phyloP scores from a whole-genome alignment of 192 early-diverging fungal genomes.

The Coemansia sp. region DNA sequence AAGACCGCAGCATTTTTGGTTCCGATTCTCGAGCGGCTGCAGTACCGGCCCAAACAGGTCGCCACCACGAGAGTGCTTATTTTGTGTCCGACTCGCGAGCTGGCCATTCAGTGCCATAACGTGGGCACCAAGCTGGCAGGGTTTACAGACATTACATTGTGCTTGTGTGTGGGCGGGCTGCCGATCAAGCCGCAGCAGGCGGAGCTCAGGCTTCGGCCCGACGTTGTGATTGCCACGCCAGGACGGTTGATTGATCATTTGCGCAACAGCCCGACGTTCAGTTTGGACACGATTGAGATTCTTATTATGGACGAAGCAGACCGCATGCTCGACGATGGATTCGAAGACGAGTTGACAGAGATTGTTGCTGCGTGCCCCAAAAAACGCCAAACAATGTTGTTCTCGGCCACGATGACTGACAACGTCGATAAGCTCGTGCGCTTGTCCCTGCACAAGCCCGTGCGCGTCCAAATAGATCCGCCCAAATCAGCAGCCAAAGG shows the following conservation, averaged over 20 bases:
- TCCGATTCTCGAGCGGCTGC: constrained; percentile 90
- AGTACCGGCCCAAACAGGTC: constrained; percentile 80
- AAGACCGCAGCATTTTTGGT: constrained; percentile 98
- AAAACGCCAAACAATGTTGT: constrained; percentile 95
- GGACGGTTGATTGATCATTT: constrained; percentile 98
- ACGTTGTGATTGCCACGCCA: constrained; percentile 96
- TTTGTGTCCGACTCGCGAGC: constrained; percentile 95
- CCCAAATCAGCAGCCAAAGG: constrained; percentile 72
- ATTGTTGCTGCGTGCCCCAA: constrained; percentile 88
- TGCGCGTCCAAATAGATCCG: constrained; percentile 86
- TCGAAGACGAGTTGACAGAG: constrained; percentile 92
- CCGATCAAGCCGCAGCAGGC: constrained; percentile 81
- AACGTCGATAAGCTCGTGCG: constrained; percentile 94
- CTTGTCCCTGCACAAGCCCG: constrained; percentile 86
- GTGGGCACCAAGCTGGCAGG: constrained; percentile 82
- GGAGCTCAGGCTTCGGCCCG: constrained; percentile 82
- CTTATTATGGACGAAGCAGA: constrained; percentile 99
- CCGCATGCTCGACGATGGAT: constrained; percentile 97
- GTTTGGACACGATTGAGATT: constrained; percentile 88
- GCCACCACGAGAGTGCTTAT: constrained; percentile 85
- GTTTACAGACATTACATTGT: constrained; percentile 85
- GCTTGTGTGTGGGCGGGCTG: constrained; percentile 91
- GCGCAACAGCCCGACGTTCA: constrained; percentile 87
- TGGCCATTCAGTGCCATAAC: constrained; percentile 95
- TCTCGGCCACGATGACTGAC: constrained; percentile 99